Percentiles rank a stretch among this genome's conserved stretches.
These are phyloP conservation scores for Chalaropsis thielavioides DNA, from an alignment of 2,329 filamentous ascomycete genomes.

Conservation along the genomic window DNA sequence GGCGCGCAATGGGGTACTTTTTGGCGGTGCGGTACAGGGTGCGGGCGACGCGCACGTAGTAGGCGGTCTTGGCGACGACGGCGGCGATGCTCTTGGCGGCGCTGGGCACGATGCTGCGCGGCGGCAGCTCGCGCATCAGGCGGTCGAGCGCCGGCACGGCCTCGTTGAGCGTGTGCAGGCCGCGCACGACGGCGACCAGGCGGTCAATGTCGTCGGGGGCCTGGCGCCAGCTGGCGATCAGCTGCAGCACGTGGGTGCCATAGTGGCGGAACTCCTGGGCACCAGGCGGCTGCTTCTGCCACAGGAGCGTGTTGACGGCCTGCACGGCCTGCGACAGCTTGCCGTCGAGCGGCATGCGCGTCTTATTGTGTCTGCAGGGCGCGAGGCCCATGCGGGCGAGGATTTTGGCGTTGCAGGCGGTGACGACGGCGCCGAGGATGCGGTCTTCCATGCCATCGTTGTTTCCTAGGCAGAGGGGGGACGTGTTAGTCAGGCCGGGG, in stretches of 20 bases:
- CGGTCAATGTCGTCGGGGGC: conserved; percentile 2
- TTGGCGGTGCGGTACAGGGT: conserved; percentile 24
- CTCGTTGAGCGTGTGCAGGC: conserved; percentile 5
- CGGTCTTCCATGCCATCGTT: conserved; percentile 15
- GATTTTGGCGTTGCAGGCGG: conserved; percentile 15
- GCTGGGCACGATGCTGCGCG: conserved; percentile 8
- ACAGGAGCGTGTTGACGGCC: conserved; percentile 13
- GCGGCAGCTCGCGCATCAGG: conserved; percentile 14
- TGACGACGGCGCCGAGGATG: conserved; percentile 13
- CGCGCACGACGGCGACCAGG: conserved; percentile 10
- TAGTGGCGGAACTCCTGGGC: conserved; percentile 9
- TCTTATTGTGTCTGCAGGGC: conserved; percentile 16
- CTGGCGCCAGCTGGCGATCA: conserved; percentile 13
- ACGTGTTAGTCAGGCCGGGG: neutral
- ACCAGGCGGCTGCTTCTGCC: conserved; percentile 10
- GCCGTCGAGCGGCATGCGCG: conserved; percentile 14
- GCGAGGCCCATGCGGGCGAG: conserved; percentile 17
- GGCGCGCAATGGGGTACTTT: conserved; percentile 22
- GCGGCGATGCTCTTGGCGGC: conserved; percentile 16
- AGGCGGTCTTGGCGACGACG: conserved; percentile 15
- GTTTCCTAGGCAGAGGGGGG: neutral
- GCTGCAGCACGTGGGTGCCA: conserved; percentile 6
- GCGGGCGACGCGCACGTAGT: conserved; percentile 15
- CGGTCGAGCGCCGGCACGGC: conserved; percentile 8
- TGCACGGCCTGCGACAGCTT: conserved; percentile 15